Evolutionary conservation across 164 flowering plant genomes (phyloP).

Genomic region (Houttuynia cordata): DNA sequence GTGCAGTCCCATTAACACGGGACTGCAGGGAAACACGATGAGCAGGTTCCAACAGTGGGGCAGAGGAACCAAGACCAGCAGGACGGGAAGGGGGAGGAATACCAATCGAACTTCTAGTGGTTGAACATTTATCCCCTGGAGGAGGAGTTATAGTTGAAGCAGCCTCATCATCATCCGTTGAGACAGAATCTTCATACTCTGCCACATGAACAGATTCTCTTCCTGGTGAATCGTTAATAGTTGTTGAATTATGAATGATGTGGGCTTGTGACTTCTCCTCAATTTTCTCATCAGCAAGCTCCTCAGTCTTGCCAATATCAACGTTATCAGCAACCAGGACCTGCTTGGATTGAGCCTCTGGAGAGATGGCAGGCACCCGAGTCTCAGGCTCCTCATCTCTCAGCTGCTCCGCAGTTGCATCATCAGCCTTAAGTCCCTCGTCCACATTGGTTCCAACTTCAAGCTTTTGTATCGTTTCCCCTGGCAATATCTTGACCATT

Average conservation of each 20-base stretch:
- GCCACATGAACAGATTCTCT: constrained; percentile 1
- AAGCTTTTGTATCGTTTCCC: too few relatives aligned
- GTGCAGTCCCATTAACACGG: constrained; percentile 55
- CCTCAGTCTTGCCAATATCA: neutral
- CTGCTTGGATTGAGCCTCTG: neutral
- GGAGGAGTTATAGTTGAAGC: constrained; percentile 9
- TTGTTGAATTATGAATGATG: neutral
- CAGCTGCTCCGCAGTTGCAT: neutral
- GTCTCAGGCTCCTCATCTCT: neutral
- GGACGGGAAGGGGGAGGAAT: constrained; percentile 46
- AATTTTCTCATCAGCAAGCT: neutral
- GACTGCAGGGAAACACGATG: constrained; percentile 57
- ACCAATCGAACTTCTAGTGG: constrained; percentile 8
- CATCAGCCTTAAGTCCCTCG: neutral
- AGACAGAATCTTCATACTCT: constrained; percentile 2
- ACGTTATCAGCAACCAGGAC: neutral
- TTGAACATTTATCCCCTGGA: constrained; percentile 8
- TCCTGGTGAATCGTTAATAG: neutral
- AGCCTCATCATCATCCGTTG: constrained; percentile 1
- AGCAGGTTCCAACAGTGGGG: constrained; percentile 72
- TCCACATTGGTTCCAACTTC: neutral
- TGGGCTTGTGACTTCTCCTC: neutral
- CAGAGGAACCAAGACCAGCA: constrained; percentile 93
- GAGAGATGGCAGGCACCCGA: neutral
- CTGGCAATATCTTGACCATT: too few relatives aligned